A percentile compares a stretch with the other conserved stretches of the same genome.
These are phyloP conservation scores for Phoma sp. DNA, from an alignment of 2,329 filamentous ascomycete species.

Conservation along the genomic window DNA sequence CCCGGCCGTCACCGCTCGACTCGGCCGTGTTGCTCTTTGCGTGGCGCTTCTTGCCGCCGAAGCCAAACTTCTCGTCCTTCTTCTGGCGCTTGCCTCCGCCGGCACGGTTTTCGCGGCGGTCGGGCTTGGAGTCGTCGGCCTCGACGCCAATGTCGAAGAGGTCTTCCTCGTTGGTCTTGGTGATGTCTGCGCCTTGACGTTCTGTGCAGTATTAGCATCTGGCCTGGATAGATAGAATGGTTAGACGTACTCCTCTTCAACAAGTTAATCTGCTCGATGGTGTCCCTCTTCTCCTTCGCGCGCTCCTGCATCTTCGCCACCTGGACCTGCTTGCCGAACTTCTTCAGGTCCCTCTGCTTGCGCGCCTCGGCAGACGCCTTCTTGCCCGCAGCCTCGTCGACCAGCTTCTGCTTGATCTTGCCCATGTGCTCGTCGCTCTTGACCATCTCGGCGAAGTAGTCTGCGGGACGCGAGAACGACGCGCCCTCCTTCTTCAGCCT, in stretches of 20 bases:
- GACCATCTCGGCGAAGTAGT: constrained; percentile 99
- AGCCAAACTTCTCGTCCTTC: constrained; percentile 94
- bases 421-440: constrained; percentile 99
- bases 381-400: constrained; percentile 90
- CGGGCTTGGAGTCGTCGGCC: constrained; percentile 57
- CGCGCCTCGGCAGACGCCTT: constrained; percentile 91
- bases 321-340: constrained; percentile 98
- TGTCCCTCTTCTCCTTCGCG: constrained; percentile 88
- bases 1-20: constrained; percentile 79
- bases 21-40: constrained; percentile 87
- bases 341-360: constrained; percentile 93
- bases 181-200: constrained; percentile 75
- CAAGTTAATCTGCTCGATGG: constrained; percentile 91
- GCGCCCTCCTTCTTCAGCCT: constrained; percentile 81
- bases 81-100: constrained; percentile 80
- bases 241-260: constrained; percentile 86
- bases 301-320: constrained; percentile 94
- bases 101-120: constrained; percentile 43
- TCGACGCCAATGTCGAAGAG: constrained; percentile 84
- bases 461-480: constrained; percentile 84
- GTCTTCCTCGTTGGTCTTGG: constrained; percentile 76
- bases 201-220: constrained; percentile 61
- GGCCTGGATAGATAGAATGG: neutral
- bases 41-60: constrained; percentile 93
- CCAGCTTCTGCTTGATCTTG: constrained; percentile 89